These are phyloP conservation scores for Anthracocystis walkeri DNA, from an alignment of 1,284 basidiomycete species.

Conservation along the genomic window DNA sequence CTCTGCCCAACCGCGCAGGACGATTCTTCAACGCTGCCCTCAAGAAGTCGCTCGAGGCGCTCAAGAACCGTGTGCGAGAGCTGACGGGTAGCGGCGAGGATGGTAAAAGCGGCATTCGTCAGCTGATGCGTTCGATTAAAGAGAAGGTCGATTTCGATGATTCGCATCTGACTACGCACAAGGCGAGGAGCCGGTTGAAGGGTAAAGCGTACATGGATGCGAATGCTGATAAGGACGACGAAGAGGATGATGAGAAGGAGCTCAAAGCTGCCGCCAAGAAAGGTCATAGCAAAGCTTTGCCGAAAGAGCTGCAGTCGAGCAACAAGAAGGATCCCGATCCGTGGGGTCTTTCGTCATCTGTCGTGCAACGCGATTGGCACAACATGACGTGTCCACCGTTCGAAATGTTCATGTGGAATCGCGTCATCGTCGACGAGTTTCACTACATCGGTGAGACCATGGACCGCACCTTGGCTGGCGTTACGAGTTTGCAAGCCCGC, in stretches of 20 bases:
- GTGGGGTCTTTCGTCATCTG: slow-evolving; percentile 79
- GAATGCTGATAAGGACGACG: slow-evolving; percentile 69
- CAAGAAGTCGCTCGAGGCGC: slow-evolving; percentile 47
- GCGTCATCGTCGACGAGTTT: slow-evolving; percentile 92
- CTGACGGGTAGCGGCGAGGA: slow-evolving; percentile 24
- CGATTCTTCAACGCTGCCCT: slow-evolving; percentile 61
- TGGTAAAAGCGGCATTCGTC: slow-evolving; percentile 16
- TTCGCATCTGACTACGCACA: slow-evolving; percentile 48
- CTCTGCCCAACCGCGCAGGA: slow-evolving; percentile 49
- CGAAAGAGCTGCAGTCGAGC: slow-evolving; percentile 46
- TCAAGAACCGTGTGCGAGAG: slow-evolving; percentile 54
- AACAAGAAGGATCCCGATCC: slow-evolving; percentile 44
- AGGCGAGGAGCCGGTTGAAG: slow-evolving; percentile 47
- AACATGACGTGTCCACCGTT: slow-evolving; percentile 84
- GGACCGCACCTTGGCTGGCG: slow-evolving; percentile 81
- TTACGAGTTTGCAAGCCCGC: slow-evolving; percentile 81
- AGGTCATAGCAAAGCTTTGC: slow-evolving; percentile 63
- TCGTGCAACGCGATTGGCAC: slow-evolving; percentile 80
- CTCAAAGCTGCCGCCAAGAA: slow-evolving; percentile 68
- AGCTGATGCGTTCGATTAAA: slow-evolving; percentile 29
- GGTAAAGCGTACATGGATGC: slow-evolving; percentile 54
- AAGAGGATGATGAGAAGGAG: slow-evolving; percentile 70
- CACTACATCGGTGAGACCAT: slow-evolving; percentile 79
- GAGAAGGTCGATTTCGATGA: slow-evolving; percentile 50
- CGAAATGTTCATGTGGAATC: slow-evolving; percentile 82